These are phyloP conservation scores for Euphorbia lathyris DNA, from an alignment of 345 rosid genomes.

Conservation along the genomic window DNA sequence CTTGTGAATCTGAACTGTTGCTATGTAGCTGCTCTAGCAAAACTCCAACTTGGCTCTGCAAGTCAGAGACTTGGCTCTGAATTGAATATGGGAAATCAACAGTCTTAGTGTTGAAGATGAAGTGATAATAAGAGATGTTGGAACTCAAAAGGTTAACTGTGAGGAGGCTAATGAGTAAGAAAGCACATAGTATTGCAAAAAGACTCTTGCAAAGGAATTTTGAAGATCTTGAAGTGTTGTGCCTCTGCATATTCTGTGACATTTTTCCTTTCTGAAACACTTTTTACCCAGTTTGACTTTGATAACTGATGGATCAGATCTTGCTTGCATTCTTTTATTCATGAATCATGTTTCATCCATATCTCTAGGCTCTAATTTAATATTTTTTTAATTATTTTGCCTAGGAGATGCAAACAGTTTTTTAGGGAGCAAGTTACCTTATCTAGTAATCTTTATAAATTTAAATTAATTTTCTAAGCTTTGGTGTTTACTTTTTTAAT, in stretches of 20 bases:
- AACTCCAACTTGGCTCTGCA: conserved; percentile 39
- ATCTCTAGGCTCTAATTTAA: conserved; percentile 22
- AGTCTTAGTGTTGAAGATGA: conserved; percentile 18
- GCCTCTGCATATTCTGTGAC: conserved; percentile 37
- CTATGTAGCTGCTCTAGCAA: conserved; percentile 42
- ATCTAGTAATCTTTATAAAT: neutral
- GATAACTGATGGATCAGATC: conserved; percentile 9
- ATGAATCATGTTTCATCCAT: conserved; percentile 14
- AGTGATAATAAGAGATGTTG: conserved; percentile 24
- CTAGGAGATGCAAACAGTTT: conserved; percentile 7
- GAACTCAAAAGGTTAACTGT: conserved; percentile 27
- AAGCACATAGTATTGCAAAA: conserved; percentile 26
- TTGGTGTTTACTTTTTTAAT: neutral
- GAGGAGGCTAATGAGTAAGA: conserved; percentile 31
- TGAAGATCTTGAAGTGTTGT: conserved; percentile 22
- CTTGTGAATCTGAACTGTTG: conserved; percentile 23
- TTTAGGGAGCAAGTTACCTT: neutral
- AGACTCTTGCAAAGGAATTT: conserved; percentile 31
- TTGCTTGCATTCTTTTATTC: conserved; percentile 9
- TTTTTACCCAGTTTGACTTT: conserved; percentile 7
- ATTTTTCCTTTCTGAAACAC: neutral
- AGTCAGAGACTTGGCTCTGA: conserved; percentile 30
- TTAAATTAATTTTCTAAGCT: neutral
- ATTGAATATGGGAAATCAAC: conserved; percentile 22
- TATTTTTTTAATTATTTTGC: conserved; percentile 7